Conservation (phyloP, 208 protist genomes). For the Novymonas esmeraldas region DNA sequence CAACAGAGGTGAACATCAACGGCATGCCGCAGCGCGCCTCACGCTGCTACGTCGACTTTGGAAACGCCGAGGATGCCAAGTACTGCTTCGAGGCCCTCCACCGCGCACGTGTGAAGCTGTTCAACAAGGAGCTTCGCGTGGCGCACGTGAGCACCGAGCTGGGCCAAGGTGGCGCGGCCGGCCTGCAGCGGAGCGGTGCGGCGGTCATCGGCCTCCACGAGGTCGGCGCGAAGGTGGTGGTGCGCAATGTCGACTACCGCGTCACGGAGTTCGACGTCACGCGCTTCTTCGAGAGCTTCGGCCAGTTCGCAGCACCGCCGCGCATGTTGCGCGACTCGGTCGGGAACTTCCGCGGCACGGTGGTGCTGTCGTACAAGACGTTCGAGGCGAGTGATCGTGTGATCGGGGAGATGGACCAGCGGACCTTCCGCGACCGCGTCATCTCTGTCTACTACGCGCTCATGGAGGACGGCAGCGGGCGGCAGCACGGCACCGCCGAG, state of each 20-base stretch:
- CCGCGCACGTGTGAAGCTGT: constrained; percentile 65
- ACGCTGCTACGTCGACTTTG: constrained; percentile 83
- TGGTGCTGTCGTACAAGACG: constrained; percentile 80
- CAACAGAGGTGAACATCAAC: constrained; percentile 41
- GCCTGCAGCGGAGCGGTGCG: constrained; percentile 4
- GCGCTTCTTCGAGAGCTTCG: constrained; percentile 81
- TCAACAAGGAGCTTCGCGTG: constrained; percentile 69
- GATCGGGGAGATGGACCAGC: constrained; percentile 76
- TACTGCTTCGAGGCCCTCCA: constrained; percentile 87
- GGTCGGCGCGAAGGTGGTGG: constrained; percentile 83
- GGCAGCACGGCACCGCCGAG: constrained; percentile 69
- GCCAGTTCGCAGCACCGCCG: constrained; percentile 77
- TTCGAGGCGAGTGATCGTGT: constrained; percentile 74
- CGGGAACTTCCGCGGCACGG: constrained; percentile 77
- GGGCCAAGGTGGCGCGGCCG: constrained; percentile 23
- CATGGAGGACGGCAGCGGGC: constrained; percentile 84
- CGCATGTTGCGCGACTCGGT: constrained; percentile 80
- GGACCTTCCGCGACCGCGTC: constrained; percentile 62
- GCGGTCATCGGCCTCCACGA: constrained; percentile 68
- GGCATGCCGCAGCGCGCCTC: constrained; percentile 59
- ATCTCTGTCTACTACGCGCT: constrained; percentile 81
- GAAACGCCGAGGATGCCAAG: constrained; percentile 82
- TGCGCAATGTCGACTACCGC: constrained; percentile 72
- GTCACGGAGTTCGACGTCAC: constrained; percentile 83
- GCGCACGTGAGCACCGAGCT: constrained; percentile 69